Conservation (phyloP, 768 basidiomycete species). For the Kwoniella dejecticola region DNA sequence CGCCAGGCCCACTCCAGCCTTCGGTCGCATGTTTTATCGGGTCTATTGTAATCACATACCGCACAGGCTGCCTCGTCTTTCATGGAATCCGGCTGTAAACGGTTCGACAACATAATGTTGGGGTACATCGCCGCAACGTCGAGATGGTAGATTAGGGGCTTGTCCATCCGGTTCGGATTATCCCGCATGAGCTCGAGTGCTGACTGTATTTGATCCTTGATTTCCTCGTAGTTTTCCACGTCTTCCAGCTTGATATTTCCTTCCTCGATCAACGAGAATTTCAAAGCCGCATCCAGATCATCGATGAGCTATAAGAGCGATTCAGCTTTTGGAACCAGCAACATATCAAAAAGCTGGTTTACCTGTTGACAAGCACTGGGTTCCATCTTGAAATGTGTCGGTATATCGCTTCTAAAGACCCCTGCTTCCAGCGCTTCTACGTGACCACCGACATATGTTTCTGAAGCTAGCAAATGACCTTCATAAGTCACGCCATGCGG, state of each 20-base stretch:
- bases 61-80: conserved; percentile 95
- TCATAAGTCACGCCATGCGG: conserved; percentile 88
- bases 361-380: conserved; percentile 84
- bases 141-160: conserved; percentile 94
- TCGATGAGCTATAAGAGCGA: conserved; percentile 70
- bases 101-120: conserved; percentile 99
- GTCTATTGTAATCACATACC: conserved; percentile 96
- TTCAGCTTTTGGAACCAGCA: background rate
- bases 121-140: conserved; percentile 99
- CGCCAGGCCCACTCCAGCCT: conserved; percentile 97
- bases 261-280: conserved; percentile 85
- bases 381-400: conserved; percentile 90
- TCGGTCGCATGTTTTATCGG: conserved; percentile 91
- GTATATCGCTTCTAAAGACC: conserved; percentile 94
- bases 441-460: conserved; percentile 98
- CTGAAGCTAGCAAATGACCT: conserved; percentile 92
- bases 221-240: conserved; percentile 93
- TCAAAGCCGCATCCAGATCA: conserved; percentile 87
- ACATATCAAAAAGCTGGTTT: conserved; percentile 17
- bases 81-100: conserved; percentile 96
- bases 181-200: conserved; percentile 89
- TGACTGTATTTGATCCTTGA: conserved; percentile 73
- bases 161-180: conserved; percentile 82
- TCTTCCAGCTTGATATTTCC: conserved; percentile 70
- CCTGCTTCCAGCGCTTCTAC: conserved; percentile 98